A percentile compares a stretch with the other conserved stretches of the same genome.
These are phyloP conservation scores for Knoxia roxburghii DNA, from an alignment of 257 asterid genomes.

Conservation along the genomic window DNA sequence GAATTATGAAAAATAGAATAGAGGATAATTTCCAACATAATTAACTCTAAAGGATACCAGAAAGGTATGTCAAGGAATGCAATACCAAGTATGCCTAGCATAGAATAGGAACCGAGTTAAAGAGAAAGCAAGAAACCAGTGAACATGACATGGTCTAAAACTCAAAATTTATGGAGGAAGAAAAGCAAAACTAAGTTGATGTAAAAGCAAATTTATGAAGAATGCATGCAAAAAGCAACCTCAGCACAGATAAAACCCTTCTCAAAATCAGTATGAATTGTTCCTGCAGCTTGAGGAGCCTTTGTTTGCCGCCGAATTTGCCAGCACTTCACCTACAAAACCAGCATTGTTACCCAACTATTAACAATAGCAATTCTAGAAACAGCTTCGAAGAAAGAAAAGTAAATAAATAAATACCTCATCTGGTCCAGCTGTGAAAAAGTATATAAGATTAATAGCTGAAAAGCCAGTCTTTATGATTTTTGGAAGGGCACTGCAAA, in stretches of 20 bases:
- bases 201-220: neutral
- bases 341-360: neutral
- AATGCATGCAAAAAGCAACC: slow-evolving; percentile 34
- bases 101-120: neutral
- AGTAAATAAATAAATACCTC: slow-evolving; percentile 49
- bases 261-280: slow-evolving; percentile 96
- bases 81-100: neutral
- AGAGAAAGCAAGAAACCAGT: neutral
- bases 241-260: slow-evolving; percentile 97
- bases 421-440: slow-evolving; percentile 99
- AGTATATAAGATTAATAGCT: slow-evolving; percentile 95
- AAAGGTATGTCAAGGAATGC: neutral
- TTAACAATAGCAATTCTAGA: neutral
- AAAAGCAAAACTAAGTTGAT: neutral
- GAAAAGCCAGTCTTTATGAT: slow-evolving; percentile 95
- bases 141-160: neutral
- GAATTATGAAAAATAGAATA: neutral
- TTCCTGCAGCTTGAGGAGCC: slow-evolving; percentile 99
- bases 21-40: neutral
- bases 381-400: neutral
- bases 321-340: slow-evolving; percentile 93
- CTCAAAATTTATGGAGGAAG: neutral
- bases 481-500: slow-evolving; percentile 80
- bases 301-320: slow-evolving; percentile 83
- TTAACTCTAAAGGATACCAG: neutral